phyloP scores from a whole-genome alignment of 192 early-diverging fungal species.

The Rhizoclosmatium sp. region DNA sequence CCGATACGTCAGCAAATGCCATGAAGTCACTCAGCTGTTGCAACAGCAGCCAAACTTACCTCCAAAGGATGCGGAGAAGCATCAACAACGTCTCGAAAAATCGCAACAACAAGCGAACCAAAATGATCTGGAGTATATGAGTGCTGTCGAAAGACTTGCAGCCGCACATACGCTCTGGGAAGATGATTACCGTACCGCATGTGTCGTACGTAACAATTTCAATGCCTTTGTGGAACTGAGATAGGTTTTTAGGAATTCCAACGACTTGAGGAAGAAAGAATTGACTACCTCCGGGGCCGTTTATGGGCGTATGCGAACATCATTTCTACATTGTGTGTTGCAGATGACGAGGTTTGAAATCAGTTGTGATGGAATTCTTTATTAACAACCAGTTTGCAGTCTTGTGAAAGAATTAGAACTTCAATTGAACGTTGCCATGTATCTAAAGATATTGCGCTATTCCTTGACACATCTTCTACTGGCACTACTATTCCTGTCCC shows the following conservation, averaged over 20 bases:
- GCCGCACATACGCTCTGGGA: conserved; percentile 59
- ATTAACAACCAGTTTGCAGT: conserved; percentile 22
- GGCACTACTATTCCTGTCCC: conserved; percentile 56
- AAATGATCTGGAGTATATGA: conserved; percentile 57
- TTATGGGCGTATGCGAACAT: conserved; percentile 67
- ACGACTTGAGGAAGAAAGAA: conserved; percentile 61
- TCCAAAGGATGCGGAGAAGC: conserved; percentile 55
- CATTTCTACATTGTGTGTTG: conserved; percentile 58
- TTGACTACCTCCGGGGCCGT: conserved; percentile 55
- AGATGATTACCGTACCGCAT: conserved; percentile 50
- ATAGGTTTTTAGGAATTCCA: conserved; percentile 50
- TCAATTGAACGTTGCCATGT: conserved; percentile 59
- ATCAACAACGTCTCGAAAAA: conserved; percentile 47
- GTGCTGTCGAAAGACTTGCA: conserved; percentile 48
- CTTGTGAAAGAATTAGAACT: conserved; percentile 60
- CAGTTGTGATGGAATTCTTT: background rate
- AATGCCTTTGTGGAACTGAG: conserved; percentile 2
- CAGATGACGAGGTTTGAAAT: conserved; percentile 57
- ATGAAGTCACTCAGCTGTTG: conserved; percentile 43
- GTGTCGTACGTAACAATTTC: conserved; percentile 38
- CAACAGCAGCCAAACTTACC: conserved; percentile 26
- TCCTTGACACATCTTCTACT: conserved; percentile 48
- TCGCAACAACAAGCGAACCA: conserved; percentile 49
- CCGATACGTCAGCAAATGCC: conserved; percentile 56
- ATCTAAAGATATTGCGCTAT: conserved; percentile 52